A percentile compares a stretch with the other conserved stretches of the same genome.
Evolutionary conservation across 306 rosid species (phyloP).

Genomic region (Heteromeles arbutifolia): DNA sequence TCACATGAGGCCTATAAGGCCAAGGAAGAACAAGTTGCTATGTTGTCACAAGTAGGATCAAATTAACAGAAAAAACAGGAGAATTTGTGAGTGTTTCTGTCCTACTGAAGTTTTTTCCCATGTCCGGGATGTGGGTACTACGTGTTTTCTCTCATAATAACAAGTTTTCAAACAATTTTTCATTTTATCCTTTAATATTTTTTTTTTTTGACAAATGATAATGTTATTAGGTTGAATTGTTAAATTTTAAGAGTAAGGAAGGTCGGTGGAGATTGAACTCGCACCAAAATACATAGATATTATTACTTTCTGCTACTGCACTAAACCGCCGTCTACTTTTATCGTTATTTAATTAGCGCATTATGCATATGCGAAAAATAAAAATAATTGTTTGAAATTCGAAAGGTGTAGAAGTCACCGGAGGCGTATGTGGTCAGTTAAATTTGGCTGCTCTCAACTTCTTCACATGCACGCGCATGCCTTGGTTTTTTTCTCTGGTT

Average conservation of each 20-base stretch:
- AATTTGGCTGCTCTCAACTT: not conserved
- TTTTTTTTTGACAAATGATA: no score
- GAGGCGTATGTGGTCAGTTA: not conserved
- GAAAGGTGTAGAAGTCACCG: not conserved
- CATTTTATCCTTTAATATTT: no score
- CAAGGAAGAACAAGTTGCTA: no score
- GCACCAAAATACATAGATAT: no score
- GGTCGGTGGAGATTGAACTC: fast-evolving
- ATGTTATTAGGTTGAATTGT: no score
- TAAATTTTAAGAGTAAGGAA: no score
- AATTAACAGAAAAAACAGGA: no score
- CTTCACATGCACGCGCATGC: not conserved
- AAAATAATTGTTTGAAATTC: not conserved
- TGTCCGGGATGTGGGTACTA: not conserved
- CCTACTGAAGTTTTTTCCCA: not conserved
- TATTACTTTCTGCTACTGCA: no score
- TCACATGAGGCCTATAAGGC: no score
- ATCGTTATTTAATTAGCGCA: no score
- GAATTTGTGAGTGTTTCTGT: not conserved
- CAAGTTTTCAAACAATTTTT: not conserved
- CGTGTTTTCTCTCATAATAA: not conserved
- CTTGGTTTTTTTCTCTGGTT: not conserved
- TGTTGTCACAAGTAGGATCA: no score
- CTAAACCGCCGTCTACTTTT: no score
- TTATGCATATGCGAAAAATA: not conserved